phyloP scores from a whole-genome alignment of 257 asterid species.

The Solanum ossicruentum region DNA sequence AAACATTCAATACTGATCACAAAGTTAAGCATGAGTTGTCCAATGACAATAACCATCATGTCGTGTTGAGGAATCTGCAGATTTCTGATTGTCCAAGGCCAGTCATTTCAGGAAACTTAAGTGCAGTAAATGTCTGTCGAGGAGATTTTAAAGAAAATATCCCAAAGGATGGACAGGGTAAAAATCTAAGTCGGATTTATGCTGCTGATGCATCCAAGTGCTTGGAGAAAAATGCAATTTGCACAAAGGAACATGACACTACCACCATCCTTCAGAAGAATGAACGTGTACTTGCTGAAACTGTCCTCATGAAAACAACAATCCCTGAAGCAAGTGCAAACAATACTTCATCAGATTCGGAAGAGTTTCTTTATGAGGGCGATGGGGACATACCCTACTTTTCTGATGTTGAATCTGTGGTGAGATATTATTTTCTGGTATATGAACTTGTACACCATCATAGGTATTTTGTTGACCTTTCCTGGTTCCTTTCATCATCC shows the following conservation, averaged over 20 bases:
- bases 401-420: conserved; percentile 84
- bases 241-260: conserved; percentile 10
- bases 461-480: background rate
- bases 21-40: conserved; percentile 30
- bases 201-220: conserved; percentile 7
- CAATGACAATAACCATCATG: conserved; percentile 12
- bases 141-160: conserved; percentile 11
- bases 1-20: background rate
- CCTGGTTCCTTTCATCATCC: conserved; percentile 6
- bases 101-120: conserved; percentile 12
- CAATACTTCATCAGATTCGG: conserved; percentile 25
- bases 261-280: conserved; percentile 6
- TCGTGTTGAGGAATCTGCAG: conserved; percentile 13
- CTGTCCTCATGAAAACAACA: conserved; percentile 2
- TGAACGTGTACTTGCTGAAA: conserved; percentile 18
- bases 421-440: conserved; percentile 15
- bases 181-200: conserved; percentile 8
- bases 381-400: conserved; percentile 53
- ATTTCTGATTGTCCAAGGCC: conserved; percentile 3
- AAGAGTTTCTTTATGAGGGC: conserved; percentile 33
- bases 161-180: conserved; percentile 17
- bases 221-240: conserved; percentile 11
- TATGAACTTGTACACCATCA: background rate
- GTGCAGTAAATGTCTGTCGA: conserved; percentile 4
- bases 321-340: conserved; percentile 9